A percentile compares a stretch with the other conserved stretches of the same genome.
These are phyloP conservation scores for Leccinum disarticulatum DNA, from an alignment of 768 basidiomycete genomes.

Conservation along the genomic window DNA sequence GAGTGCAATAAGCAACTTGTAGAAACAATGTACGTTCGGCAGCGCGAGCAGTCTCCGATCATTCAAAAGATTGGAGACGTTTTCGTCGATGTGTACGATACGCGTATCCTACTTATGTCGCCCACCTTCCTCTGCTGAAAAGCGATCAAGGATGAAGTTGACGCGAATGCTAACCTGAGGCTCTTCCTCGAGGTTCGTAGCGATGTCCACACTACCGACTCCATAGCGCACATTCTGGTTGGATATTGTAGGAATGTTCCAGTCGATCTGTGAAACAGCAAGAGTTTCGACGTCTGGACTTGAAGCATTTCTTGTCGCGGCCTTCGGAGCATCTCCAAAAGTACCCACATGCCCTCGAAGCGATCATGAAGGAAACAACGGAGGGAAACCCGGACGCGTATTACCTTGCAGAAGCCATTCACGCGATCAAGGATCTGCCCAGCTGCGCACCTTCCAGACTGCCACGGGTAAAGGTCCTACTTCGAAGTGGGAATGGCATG, in stretches of 20 bases:
- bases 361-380: conserved; percentile 80
- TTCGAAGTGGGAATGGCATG: conserved; percentile 88
- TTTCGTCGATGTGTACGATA: conserved; percentile 79
- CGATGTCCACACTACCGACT: not conserved
- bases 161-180: conserved; percentile 76
- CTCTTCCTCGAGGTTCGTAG: conserved; percentile 76
- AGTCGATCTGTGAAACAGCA: conserved; percentile 53
- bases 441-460: conserved; percentile 86
- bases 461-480: conserved; percentile 82
- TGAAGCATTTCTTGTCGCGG: conserved; percentile 61
- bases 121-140: conserved; percentile 86
- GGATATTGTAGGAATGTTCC: conserved; percentile 20
- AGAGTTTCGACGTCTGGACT: conserved; percentile 56
- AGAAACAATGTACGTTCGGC: conserved; percentile 82
- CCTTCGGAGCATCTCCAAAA: conserved; percentile 65
- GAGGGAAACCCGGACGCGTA: conserved; percentile 80
- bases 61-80: conserved; percentile 88
- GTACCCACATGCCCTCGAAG: conserved; percentile 80
- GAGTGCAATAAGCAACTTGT: conserved; percentile 82
- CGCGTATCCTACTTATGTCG: conserved; percentile 84
- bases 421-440: conserved; percentile 82
- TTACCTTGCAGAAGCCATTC: conserved; percentile 79
- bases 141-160: conserved; percentile 84
- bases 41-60: conserved; percentile 77
- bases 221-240: conserved; percentile 4